Percentiles rank a stretch among this genome's conserved stretches.
Conservation (phyloP, 495 filamentous ascomycete species). For the Penicillium flavigenum region DNA sequence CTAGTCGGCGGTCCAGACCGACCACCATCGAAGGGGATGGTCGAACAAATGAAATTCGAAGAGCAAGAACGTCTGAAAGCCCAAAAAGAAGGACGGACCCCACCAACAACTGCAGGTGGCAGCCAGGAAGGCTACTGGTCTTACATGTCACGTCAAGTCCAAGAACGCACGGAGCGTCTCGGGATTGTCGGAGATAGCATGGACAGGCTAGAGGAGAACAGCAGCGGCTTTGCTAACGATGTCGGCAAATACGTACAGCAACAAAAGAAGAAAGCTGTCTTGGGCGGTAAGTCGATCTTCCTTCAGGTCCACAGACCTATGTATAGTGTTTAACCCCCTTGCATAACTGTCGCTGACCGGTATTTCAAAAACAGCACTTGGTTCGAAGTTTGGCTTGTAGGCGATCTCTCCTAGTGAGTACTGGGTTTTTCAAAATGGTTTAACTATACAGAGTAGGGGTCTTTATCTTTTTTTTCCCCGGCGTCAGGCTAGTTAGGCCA, state of each 20-base stretch:
- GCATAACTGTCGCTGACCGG: constrained; percentile 27
- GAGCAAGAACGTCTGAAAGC: constrained; percentile 56
- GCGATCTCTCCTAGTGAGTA: neutral
- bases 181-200: constrained; percentile 79
- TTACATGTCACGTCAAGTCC: constrained; percentile 76
- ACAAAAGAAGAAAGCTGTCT: constrained; percentile 79
- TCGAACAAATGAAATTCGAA: constrained; percentile 61
- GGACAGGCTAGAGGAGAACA: constrained; percentile 75
- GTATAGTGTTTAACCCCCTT: constrained; percentile 18
- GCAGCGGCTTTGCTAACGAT: constrained; percentile 77
- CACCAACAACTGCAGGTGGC: constrained; percentile 19
- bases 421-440: neutral
- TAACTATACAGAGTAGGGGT: neutral
- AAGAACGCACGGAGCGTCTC: constrained; percentile 86
- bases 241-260: constrained; percentile 79
- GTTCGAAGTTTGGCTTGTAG: constrained; percentile 47
- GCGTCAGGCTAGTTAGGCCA: neutral
- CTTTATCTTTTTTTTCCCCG: neutral
- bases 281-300: constrained; percentile 54
- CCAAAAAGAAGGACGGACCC: constrained; percentile 35
- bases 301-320: neutral
- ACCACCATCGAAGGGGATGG: constrained; percentile 76
- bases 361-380: constrained; percentile 31
- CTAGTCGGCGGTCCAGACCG: constrained; percentile 80
- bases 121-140: constrained; percentile 62